Conservation (phyloP, 768 basidiomycete species). For the Amanita rimosa region DNA sequence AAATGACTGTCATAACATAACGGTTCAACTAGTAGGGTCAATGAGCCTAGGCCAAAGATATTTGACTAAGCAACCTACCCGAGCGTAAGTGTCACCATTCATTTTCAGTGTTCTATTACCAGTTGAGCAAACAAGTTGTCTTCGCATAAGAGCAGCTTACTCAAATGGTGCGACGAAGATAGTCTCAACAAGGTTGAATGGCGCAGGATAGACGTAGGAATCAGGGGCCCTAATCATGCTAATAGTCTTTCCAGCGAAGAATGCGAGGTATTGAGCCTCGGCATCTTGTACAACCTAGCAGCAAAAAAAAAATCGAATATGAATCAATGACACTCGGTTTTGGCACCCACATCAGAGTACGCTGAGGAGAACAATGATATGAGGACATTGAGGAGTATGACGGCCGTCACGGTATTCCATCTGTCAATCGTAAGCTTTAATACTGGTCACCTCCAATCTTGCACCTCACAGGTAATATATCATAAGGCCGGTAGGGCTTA, state of each 20-base stretch:
- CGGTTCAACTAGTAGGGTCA: slow-evolving; percentile 52
- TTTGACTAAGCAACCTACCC: slow-evolving; percentile 19
- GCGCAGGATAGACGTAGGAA: slow-evolving; percentile 81
- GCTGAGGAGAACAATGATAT: slow-evolving; percentile 94
- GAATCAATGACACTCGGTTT: neutral
- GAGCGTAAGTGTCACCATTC: slow-evolving; percentile 43
- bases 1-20: slow-evolving; percentile 65
- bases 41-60: neutral
- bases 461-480: slow-evolving; percentile 68
- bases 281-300: slow-evolving; percentile 69
- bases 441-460: neutral
- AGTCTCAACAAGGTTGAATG: slow-evolving; percentile 82
- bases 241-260: slow-evolving; percentile 82
- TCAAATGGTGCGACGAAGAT: slow-evolving; percentile 78
- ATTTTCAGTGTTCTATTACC: slow-evolving; percentile 37
- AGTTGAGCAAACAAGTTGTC: neutral
- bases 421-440: slow-evolving; percentile 20
- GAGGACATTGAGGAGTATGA: slow-evolving; percentile 85
- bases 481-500: slow-evolving; percentile 44
- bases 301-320: neutral
- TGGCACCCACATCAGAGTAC: slow-evolving; percentile 65
- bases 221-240: slow-evolving; percentile 82
- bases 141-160: slow-evolving; percentile 30
- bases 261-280: slow-evolving; percentile 82
- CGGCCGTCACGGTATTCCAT: slow-evolving; percentile 76